Conservation (phyloP, 2,329 filamentous ascomycete species). For the Diaporthe amygdali region DNA sequence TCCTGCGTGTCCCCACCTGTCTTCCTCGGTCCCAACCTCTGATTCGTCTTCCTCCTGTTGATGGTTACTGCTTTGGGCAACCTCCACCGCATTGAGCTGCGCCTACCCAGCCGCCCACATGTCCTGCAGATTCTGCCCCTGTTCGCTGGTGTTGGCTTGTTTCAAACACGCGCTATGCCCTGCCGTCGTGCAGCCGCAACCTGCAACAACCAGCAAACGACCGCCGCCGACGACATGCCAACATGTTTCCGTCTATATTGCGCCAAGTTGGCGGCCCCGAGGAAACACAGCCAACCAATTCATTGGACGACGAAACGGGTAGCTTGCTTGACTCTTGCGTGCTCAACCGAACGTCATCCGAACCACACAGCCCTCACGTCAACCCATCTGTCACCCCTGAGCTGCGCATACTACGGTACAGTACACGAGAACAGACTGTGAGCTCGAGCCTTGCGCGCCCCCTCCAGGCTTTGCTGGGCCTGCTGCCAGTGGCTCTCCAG, state of each 20-base stretch:
- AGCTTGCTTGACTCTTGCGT: slow-evolving; percentile 1
- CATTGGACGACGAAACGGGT: background rate
- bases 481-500: background rate
- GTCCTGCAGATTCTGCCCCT: slow-evolving; percentile 7
- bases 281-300: slow-evolving; percentile 1
- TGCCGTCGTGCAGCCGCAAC: slow-evolving; percentile 10
- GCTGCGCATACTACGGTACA: background rate
- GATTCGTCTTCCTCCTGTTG: slow-evolving; percentile 2
- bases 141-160: slow-evolving; percentile 12
- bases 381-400: background rate
- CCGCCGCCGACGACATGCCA: background rate
- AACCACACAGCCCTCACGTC: slow-evolving; percentile 1
- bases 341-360: slow-evolving; percentile 2
- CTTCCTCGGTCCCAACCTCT: background rate
- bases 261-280: slow-evolving; percentile 10
- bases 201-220: background rate
- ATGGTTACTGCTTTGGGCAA: background rate
- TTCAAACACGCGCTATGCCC: slow-evolving; percentile 21
- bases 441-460: background rate
- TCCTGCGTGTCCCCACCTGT: slow-evolving; percentile 1
- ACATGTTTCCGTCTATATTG: slow-evolving; percentile 8
- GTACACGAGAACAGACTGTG: background rate
- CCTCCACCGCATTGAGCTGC: slow-evolving; percentile 15
- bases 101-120: slow-evolving; percentile 12
- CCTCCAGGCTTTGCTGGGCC: background rate